Percentiles rank a stretch among this genome's conserved stretches.
These are phyloP conservation scores for Cladosporium phlei DNA, from an alignment of 2,329 filamentous ascomycete genomes.

Conservation along the genomic window DNA sequence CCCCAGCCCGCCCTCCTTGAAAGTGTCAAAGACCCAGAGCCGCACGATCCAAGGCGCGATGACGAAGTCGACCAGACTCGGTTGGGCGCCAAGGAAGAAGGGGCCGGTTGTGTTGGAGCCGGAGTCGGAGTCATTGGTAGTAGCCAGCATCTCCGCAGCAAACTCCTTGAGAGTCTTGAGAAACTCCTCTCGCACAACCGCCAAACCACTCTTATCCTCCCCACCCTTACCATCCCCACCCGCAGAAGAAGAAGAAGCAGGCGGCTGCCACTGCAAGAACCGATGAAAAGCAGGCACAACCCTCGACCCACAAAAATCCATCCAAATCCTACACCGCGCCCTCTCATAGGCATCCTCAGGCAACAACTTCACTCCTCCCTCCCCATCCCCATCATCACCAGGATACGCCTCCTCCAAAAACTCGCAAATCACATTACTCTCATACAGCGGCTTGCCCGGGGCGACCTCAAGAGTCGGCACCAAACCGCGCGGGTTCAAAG, in stretches of 20 bases:
- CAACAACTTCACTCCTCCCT: constrained; percentile 49
- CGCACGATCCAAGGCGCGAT: constrained; percentile 67
- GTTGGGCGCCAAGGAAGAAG: constrained; percentile 61
- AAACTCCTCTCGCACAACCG: constrained; percentile 56
- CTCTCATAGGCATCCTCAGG: constrained; percentile 59
- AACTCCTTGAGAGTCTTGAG: constrained; percentile 56
- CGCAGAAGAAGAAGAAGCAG: too few relatives aligned
- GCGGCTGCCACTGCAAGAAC: constrained; percentile 49
- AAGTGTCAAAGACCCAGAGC: constrained; percentile 70
- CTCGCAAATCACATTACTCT: constrained; percentile 68
- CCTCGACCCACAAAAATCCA: constrained; percentile 63
- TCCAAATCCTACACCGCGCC: constrained; percentile 66
- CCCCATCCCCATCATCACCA: too few relatives aligned
- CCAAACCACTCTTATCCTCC: constrained; percentile 36
- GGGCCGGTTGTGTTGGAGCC: constrained; percentile 49
- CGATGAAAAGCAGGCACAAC: constrained; percentile 68
- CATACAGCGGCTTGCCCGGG: constrained; percentile 62
- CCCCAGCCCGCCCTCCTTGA: constrained; percentile 58
- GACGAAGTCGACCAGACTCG: constrained; percentile 66
- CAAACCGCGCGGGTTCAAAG: constrained; percentile 69
- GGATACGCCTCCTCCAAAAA: constrained; percentile 69
- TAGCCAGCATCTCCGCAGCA: constrained; percentile 59
- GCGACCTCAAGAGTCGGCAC: constrained; percentile 63
- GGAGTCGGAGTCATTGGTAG: too few relatives aligned
- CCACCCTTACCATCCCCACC: too few relatives aligned